These are phyloP conservation scores for Backusella australiensis DNA, from an alignment of 192 early-diverging fungal species.

Conservation along the genomic window DNA sequence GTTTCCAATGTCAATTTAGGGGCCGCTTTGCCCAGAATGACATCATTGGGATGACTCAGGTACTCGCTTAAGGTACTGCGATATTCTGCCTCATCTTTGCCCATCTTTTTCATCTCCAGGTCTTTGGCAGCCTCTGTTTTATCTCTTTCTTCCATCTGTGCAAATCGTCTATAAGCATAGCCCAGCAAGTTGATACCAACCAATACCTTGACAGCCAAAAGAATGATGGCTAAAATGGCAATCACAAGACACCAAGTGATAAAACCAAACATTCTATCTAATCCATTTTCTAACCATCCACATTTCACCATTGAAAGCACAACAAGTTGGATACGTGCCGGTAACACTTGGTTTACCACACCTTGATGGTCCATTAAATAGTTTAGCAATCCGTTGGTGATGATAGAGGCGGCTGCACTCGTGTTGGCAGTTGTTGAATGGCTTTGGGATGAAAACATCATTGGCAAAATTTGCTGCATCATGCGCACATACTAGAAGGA, in stretches of 20 bases:
- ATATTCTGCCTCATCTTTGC: slow-evolving; percentile 44
- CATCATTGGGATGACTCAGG: slow-evolving; percentile 37
- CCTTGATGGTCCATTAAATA: slow-evolving; percentile 25
- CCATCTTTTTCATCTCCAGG: slow-evolving; percentile 34
- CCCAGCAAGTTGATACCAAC: slow-evolving; percentile 76
- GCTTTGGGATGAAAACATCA: slow-evolving; percentile 28
- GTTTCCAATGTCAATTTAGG: slow-evolving; percentile 72
- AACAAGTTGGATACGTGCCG: slow-evolving; percentile 20
- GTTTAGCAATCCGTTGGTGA: slow-evolving; percentile 13
- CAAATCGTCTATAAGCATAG: slow-evolving; percentile 65
- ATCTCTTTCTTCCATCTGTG: slow-evolving; percentile 55
- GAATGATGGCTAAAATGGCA: slow-evolving; percentile 15
- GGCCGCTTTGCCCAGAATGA: slow-evolving; percentile 42
- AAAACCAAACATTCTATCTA: slow-evolving; percentile 13
- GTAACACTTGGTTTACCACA: slow-evolving; percentile 13
- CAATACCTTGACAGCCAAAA: slow-evolving; percentile 69
- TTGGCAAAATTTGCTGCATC: slow-evolving; percentile 34
- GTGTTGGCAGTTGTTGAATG: not conserved
- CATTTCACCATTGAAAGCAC: slow-evolving; percentile 23
- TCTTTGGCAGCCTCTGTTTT: slow-evolving; percentile 41
- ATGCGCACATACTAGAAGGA: slow-evolving; percentile 21
- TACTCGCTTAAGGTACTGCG: slow-evolving; percentile 18
- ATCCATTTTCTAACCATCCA: slow-evolving; percentile 24
- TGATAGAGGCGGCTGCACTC: slow-evolving; percentile 3
- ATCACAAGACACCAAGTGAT: slow-evolving; percentile 22